Base-by-base conservation (phyloP, 2,329 filamentous ascomycete genomes). In the Fusarium burgessii region DNA sequence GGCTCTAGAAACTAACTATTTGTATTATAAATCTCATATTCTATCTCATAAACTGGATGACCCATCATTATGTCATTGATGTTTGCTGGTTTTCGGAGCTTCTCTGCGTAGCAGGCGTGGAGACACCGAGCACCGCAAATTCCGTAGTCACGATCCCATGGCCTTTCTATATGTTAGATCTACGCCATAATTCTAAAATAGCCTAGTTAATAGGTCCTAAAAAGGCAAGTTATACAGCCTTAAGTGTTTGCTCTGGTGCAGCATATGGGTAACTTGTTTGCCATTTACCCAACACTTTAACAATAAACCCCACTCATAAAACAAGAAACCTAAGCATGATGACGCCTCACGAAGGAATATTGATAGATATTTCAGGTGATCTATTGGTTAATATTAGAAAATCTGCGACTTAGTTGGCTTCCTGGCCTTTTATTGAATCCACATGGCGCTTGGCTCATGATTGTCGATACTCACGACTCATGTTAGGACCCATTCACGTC, bases 401-500 rank as follows among this genome's bases (percentile, higher is more conserved):
- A 41, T 2, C 4, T 7, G 17, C 15, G 13, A 27, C 7, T 10
- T n/a, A 15, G 50, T 50, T 50, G 38, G 38, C 4, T 18, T n/a
- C 15, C 11, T 15, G 17, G 9, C 6, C 5, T 25, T n/a, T 25
- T 12, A 7, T 14, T 15, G 17, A 32, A 33, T 20, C 17, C 50
- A 7, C 13, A 66, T 58, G 38, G 60, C 51, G 62, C 42, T 50
- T 51, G 45, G 32, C 40, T 46, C 27, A 45, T n/a, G 27, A 32
- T n/a, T 33, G 25, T 32, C 5, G 17, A 58, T 46, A 18, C 40
- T 40, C 47, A 45, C n/a, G 17, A 38, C 15, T 33, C 58, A 18
- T 35, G 33, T 36, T 42, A 33, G 6, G n/a, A 17, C 29, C 20
- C 17, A 35, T 25, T 32, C 41, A 13, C 11, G 5, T 27, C 33